Evolutionary conservation across 805 yeast genomes (phyloP), one percentile per base, ranked within the genome.

Genomic region (Ogataea saltuana): DNA sequence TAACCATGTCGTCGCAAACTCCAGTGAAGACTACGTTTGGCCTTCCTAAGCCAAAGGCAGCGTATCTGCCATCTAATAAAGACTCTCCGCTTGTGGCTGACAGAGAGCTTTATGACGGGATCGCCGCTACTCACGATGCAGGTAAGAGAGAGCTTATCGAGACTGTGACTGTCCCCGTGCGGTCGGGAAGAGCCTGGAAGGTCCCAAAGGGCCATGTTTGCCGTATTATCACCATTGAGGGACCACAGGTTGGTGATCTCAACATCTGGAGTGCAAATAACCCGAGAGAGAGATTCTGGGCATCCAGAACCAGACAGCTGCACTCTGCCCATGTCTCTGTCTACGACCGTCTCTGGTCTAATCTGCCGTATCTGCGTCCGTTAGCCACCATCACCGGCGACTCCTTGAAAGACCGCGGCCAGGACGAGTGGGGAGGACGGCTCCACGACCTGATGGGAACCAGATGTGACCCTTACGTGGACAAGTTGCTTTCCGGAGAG

Each of bases 171-270:
- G 71, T 80, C 45, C 72, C 76, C 17, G 78, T 80, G 28, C 65
- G 85, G 49, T 68, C 81, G 2, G 88, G 82, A 3, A 67, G 73
- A 35, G 83, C 85, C 0, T 78, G 82, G 68, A 75, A 75, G 47
- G 78, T 80, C n/a, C 81, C 83, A 13, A 79, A 79, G 16, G 80
- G 78, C 18, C 69, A 75, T 22, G 72, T 81, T 22, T 78, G 82
- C 46, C 67, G 86, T 29, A 67, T 81, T 42, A 74, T 79, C 3
- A 76, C 85, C 1, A 81, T 85, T 2, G 80, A 81, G 52, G 86
- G 86, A 4, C 83, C 88, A 2, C 87, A 81, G 59, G 87, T 81
- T 15, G 80, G 85, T 54, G 86, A 81, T 55, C 72, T 81, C 60
- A 81, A 81, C 61, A 74, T 78, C 39, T 81, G 86, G 86, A 76